These are phyloP conservation scores for Penicillium paneum DNA, from an alignment of 2,329 filamentous ascomycete species.

Conservation along the genomic window DNA sequence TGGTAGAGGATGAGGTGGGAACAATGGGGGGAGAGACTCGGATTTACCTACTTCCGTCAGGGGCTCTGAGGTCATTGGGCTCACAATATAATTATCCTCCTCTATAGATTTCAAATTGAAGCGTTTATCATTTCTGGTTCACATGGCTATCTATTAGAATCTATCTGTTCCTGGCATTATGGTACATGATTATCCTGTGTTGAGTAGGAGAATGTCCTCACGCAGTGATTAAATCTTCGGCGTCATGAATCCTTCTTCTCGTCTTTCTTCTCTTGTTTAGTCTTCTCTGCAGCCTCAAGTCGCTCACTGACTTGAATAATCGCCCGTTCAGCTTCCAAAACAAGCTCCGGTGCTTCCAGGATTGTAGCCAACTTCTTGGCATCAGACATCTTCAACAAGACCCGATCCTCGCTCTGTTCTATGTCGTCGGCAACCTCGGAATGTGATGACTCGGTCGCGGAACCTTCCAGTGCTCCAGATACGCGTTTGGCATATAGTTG, in stretches of 20 bases:
- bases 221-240: not conserved
- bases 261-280: constrained; percentile 17
- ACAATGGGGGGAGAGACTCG: constrained; percentile 13
- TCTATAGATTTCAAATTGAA: not conserved
- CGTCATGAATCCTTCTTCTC: constrained; percentile 26
- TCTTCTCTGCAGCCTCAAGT: constrained; percentile 24
- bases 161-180: not conserved
- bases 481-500: constrained; percentile 61
- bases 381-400: constrained; percentile 47
- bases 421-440: constrained; percentile 34
- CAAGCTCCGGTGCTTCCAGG: constrained; percentile 66
- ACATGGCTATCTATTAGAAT: not conserved
- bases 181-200: not conserved
- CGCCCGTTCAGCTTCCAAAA: constrained; percentile 70
- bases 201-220: not conserved
- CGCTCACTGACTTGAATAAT: constrained; percentile 65
- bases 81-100: not conserved
- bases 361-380: constrained; percentile 59
- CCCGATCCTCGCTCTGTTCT: constrained; percentile 44
- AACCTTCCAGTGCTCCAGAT: constrained; percentile 30
- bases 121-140: not conserved
- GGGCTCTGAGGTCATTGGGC: constrained; percentile 23
- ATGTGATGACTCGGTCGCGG: constrained; percentile 27
- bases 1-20: constrained; percentile 10
- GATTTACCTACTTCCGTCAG: constrained; percentile 27